A percentile compares a stretch with the other conserved stretches of the same genome.
Evolutionary conservation across 1,284 basidiomycete species (phyloP).

Genomic region (Chondrostereum purpureum): DNA sequence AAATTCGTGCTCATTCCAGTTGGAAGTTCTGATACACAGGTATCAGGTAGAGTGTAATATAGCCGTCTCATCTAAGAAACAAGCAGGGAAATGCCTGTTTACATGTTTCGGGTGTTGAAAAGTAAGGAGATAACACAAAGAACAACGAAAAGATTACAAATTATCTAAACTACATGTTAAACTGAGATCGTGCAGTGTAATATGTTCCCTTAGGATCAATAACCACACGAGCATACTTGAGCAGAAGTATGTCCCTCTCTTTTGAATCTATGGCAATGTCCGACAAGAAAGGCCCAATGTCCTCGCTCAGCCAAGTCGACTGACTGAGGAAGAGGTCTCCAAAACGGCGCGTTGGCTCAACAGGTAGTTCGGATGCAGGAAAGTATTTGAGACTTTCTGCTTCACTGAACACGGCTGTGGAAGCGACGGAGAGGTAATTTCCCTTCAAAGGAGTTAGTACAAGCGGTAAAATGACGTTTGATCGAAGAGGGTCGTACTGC

Average conservation of each 20-base stretch:
- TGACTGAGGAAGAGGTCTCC: conserved; percentile 78
- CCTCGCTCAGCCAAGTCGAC: conserved; percentile 69
- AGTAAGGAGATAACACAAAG: neutral
- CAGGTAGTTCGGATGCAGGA: conserved; percentile 65
- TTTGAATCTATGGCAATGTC: conserved; percentile 80
- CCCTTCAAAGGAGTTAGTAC: no score
- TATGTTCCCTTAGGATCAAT: conserved; percentile 62
- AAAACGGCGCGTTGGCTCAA: conserved; percentile 73
- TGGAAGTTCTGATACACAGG: no score
- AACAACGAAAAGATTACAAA: neutral
- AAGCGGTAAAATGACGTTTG: conserved; percentile 6
- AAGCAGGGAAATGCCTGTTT: no score
- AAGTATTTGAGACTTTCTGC: conserved; percentile 53
- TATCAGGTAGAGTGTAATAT: no score
- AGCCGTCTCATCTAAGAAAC: no score
- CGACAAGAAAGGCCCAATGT: conserved; percentile 74
- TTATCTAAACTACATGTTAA: conserved; percentile 27
- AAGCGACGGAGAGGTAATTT: conserved; percentile 50
- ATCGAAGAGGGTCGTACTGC: conserved; percentile 39
- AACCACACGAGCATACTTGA: conserved; percentile 78
- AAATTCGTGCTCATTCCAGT: no score
- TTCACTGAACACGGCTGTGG: conserved; percentile 22
- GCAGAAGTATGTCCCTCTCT: conserved; percentile 78
- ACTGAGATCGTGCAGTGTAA: conserved; percentile 62
- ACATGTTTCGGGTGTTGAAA: no score